Evolutionary conservation across 176 grass and related monocot species (phyloP), one percentile per base, ranked within the genome.

Genomic region (Oryza glumipatula): DNA sequence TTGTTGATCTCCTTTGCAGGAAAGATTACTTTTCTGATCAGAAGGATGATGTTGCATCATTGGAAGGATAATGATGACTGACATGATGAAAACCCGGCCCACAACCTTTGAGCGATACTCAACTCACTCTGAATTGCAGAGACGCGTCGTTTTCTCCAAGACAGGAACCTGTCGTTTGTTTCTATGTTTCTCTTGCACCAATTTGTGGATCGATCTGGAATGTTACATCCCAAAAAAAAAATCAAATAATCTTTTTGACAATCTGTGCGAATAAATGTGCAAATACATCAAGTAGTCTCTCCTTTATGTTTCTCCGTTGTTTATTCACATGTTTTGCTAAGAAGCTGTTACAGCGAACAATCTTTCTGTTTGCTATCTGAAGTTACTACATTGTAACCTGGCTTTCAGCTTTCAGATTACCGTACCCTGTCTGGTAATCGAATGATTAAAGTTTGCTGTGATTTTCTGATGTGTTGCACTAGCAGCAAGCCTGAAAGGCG

Each of bases 1-100:
- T 12, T 58, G 56, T 67, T 23, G 9, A 70, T 83, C 44, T 52
- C 9, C 17, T 87, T 78, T 91, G 56, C 87, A 96, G 91, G 81
- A 84, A 93, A 87, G 91, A 96, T 78, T 91, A 83, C 76, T 85
- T 93, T 70, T 85, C 83, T 76, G 91, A 93, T 6, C 88, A 88
- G 68, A 85, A 77, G 83, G 83, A 95, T n/a, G 47, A 32, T 14
- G 76, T 32, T 28, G 2, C 88, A 82, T 43, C 74, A 21, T 44
- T 68, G 51, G 88, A 89, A 83, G 83, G 83, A 70, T 88, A 87
- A 89, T 80, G 75, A 43, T 7, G n/a, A 75, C 35, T 38, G 19
- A 63, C 58, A 23, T 21, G 58, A 21, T 63, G 58, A 23, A 63
- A 63, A 61, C 7, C 56, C 30, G 30, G 30, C 30, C 7, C 21